Base-by-base conservation (phyloP, 2,329 filamentous ascomycete genomes). In the Leptographium wingfieldii region DNA sequence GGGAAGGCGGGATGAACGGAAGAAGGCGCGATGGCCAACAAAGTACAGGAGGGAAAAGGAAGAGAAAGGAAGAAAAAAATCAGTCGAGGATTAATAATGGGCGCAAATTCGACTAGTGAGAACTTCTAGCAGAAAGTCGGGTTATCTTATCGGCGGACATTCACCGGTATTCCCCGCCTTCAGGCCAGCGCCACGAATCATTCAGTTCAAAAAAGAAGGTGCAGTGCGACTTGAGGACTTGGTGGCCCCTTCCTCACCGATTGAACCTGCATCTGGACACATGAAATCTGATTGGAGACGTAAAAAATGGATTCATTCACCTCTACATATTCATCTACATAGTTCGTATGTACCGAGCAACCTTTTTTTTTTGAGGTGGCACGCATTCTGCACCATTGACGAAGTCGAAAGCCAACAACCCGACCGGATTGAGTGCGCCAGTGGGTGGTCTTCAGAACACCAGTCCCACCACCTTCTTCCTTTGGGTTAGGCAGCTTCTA, bases 1-100 rank as follows among this genome's bases (percentile, higher is more conserved):
- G 66, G 55, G 48, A 64, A 46, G 56, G 48, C 60, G 59, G 57
- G 62, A 35, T 56, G 22, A 40, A n/a, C 6, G 48, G 33, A 56
- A 57, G 31, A 46, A 57, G 59, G 31, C 49, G 31, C 43, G 33
- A 57, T 38, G 33, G 52, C 53, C 54, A 53, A 53, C 53, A 43
- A 16, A 25, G 27, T 40, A 27, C 38, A 56, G 22, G 56, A 46
- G 43, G 22, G 25, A 27, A 40, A 57, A 29, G 9, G 29, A 56
- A 55, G 25, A 49, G 16, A 49, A 27, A 52, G 27, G 14, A 14
- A 16, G 33, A 16, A 35, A 35, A 11, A 55, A 12, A 14, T 25
- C 19, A 4, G 35, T 14, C 51, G 25, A 52, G 25, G 55, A 57
- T 49, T 60, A 60, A 35, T 56, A 29, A 56, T 56, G 29, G 27